phyloP scores from a whole-genome alignment of 305 asterid species.

The Nicotiana rustica region DNA sequence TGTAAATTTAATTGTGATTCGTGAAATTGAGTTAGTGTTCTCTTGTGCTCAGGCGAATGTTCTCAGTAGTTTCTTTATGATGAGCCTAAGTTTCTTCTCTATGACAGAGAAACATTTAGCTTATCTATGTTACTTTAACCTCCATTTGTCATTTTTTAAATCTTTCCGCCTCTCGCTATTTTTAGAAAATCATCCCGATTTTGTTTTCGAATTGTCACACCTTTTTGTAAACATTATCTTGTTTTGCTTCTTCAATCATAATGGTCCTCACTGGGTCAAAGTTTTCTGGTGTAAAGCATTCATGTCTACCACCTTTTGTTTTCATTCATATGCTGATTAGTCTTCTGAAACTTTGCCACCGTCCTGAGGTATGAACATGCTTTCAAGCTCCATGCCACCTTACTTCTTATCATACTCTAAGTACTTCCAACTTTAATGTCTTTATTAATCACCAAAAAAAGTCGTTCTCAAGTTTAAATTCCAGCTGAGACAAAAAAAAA shows the following conservation, averaged over 20 bases:
- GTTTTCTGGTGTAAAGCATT: background rate
- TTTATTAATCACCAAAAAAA: background rate
- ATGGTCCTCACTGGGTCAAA: background rate
- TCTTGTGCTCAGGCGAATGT: background rate
- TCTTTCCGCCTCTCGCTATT: background rate
- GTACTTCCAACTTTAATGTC: constrained; percentile 2
- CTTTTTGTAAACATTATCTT: background rate
- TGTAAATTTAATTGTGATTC: constrained; percentile 14
- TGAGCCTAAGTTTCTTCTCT: constrained; percentile 19
- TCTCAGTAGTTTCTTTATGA: constrained; percentile 9
- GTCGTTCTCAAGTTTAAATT: no score
- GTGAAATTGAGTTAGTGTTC: constrained; percentile 24
- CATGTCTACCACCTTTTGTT: background rate
- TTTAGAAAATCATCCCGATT: background rate
- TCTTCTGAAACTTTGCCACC: background rate
- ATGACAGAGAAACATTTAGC: background rate
- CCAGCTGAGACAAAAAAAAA: no score
- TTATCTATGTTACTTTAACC: constrained; percentile 16
- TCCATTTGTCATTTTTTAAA: constrained; percentile 1
- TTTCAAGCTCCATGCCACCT: constrained; percentile 3
- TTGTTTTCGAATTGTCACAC: background rate
- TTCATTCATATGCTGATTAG: constrained; percentile 14
- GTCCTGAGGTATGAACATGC: background rate
- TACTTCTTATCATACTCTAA: background rate
- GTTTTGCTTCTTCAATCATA: constrained; percentile 1